Conservation (phyloP, 2,329 filamentous ascomycete genomes). For the Blastomyces emzantsi region DNA sequence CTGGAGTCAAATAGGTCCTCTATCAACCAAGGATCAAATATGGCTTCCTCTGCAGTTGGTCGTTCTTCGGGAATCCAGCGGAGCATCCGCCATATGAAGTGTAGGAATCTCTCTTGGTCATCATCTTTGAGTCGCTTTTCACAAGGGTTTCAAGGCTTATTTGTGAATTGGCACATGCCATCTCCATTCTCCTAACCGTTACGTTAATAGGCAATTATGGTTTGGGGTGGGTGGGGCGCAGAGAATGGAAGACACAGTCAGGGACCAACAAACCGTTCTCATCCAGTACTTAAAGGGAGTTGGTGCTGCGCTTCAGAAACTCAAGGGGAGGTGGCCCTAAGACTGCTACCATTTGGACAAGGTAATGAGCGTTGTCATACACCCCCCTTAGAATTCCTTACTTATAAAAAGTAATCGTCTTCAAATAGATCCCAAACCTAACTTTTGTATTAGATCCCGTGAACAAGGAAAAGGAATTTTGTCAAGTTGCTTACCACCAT, state of each 20-base stretch:
- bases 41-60: neutral
- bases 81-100: constrained; percentile 7
- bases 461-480: neutral
- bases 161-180: constrained; percentile 2
- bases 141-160: constrained; percentile 8
- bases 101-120: neutral
- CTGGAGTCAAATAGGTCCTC: neutral
- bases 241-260: neutral
- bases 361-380: constrained; percentile 4
- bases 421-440: constrained; percentile 7
- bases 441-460: neutral
- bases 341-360: constrained; percentile 5
- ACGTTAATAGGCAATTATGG: neutral
- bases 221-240: neutral
- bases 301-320: neutral
- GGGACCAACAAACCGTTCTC: constrained; percentile 6
- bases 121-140: neutral
- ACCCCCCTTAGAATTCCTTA: neutral
- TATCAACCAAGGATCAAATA: constrained; percentile 3
- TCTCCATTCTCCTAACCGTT: constrained; percentile 11
- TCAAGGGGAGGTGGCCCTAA: neutral
- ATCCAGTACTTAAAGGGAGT: constrained; percentile 11
- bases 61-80: constrained; percentile 10
- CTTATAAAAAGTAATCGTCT: neutral
- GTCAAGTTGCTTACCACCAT: constrained; percentile 16